These are phyloP conservation scores for Anisodus acutangulus DNA, from an alignment of 257 asterid species.

Conservation along the genomic window DNA sequence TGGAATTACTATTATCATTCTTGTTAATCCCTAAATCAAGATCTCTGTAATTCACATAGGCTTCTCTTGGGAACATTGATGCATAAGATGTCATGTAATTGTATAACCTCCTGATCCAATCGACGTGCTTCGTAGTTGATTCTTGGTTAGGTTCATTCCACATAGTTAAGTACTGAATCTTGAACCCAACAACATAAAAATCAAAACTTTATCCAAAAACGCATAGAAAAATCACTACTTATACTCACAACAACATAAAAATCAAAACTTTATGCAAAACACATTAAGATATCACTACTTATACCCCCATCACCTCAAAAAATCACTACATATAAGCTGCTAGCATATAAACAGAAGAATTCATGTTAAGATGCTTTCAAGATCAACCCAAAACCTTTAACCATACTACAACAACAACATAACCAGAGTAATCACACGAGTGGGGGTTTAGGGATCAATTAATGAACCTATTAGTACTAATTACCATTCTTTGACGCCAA, in stretches of 20 bases:
- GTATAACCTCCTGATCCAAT: constrained; percentile 25
- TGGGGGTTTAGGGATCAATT: too few relatives aligned
- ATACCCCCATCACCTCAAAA: background rate
- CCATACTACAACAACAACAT: too few relatives aligned
- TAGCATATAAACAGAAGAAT: background rate
- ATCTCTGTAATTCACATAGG: constrained; percentile 33
- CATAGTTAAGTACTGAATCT: constrained; percentile 11
- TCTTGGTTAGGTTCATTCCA: constrained; percentile 19
- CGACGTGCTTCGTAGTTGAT: background rate
- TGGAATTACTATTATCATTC: background rate
- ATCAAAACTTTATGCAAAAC: background rate
- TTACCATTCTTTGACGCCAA: too few relatives aligned
- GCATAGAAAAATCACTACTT: background rate
- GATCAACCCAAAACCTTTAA: background rate
- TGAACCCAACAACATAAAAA: constrained; percentile 17
- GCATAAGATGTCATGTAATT: constrained; percentile 31
- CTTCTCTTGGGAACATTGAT: constrained; percentile 26
- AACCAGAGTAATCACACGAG: too few relatives aligned
- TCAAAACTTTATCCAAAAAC: background rate
- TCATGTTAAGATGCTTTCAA: background rate
- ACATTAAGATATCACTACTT: background rate
- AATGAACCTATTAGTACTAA: too few relatives aligned
- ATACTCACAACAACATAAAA: background rate
- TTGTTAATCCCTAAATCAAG: constrained; percentile 31
- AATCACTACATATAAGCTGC: background rate